Evolutionary conservation across 768 basidiomycete genomes (phyloP), one percentile per base, ranked within the genome.

Genomic region (Leccinum boreale): DNA sequence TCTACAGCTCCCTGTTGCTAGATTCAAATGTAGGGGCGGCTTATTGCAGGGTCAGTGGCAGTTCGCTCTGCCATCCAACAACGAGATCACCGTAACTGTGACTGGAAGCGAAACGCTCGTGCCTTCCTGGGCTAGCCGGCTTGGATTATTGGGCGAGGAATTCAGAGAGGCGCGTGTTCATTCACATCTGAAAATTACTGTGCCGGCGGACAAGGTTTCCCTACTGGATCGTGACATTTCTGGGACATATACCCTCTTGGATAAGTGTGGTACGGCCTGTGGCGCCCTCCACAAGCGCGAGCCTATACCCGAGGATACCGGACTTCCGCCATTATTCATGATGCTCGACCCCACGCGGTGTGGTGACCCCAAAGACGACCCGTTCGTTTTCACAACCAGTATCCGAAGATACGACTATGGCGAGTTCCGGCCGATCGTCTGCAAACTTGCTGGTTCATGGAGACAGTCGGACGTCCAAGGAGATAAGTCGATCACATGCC

Each of bases 201-300:
- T 89, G 4, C 77, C 82, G 0, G 64, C 71, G 9, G 77, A 80
- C 31, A 76, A 80, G 26, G 66, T 75, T 8, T 57, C 66, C 2
- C 70, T 74, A 54, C 81, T 91, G 29, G 94, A 96, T 70, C 85
- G 88, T 48, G 84, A 92, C 67, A 86, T 97, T 47, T 85, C 87
- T 6, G 95, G 95, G 5, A 77, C 75, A 2, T 98, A 97, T 67
- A 73, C 75, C 24, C 84, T 94, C 50, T 77, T 94, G 53, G 87
- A 90, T 61, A 88, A 87, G 68, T 98, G 95, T 57, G 94, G 94
- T 7, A 92, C 92, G 2, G 92, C 95, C 8, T 92, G 90, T 67
- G 80, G 82, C 24, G 89, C 89, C 21, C 77, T 98, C 49, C 93
- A 96, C 73, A 86, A 83, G 72, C 86, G 82, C 61, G 67, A 78